Conservation (phyloP, 192 early-diverging fungal genomes). For the Backusella mclennaniae region DNA sequence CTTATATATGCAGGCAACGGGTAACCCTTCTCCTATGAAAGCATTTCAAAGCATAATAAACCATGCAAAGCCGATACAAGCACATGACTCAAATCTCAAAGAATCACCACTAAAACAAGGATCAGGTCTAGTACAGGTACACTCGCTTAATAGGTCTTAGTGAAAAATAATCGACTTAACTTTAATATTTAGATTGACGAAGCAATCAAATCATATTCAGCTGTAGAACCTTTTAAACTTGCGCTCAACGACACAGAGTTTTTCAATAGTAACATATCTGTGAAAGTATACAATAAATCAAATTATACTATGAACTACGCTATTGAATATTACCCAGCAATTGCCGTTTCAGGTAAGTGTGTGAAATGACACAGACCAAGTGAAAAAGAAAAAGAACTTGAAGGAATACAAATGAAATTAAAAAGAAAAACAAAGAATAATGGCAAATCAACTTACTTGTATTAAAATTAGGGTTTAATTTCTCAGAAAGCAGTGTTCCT, state of each 20-base stretch:
- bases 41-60: conserved; percentile 30
- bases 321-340: conserved; percentile 25
- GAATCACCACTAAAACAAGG: conserved; percentile 36
- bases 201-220: conserved; percentile 28
- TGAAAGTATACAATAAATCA: conserved; percentile 42
- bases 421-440: conserved; percentile 32
- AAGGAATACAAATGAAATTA: background rate
- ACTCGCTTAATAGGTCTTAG: background rate
- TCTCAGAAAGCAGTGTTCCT: conserved; percentile 23
- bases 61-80: conserved; percentile 13
- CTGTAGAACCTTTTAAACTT: conserved; percentile 38
- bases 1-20: conserved; percentile 38
- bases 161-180: conserved; percentile 3
- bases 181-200: conserved; percentile 43
- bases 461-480: conserved; percentile 13
- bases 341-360: conserved; percentile 33
- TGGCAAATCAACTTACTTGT: background rate
- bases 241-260: conserved; percentile 45
- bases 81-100: background rate
- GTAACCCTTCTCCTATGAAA: background rate
- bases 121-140: conserved; percentile 48
- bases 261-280: conserved; percentile 16
- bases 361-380: conserved; percentile 30
- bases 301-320: conserved; percentile 28
- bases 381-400: conserved; percentile 25